Evolutionary conservation across 768 basidiomycete species (phyloP).

Genomic region (Termitomyces bulborhizus): DNA sequence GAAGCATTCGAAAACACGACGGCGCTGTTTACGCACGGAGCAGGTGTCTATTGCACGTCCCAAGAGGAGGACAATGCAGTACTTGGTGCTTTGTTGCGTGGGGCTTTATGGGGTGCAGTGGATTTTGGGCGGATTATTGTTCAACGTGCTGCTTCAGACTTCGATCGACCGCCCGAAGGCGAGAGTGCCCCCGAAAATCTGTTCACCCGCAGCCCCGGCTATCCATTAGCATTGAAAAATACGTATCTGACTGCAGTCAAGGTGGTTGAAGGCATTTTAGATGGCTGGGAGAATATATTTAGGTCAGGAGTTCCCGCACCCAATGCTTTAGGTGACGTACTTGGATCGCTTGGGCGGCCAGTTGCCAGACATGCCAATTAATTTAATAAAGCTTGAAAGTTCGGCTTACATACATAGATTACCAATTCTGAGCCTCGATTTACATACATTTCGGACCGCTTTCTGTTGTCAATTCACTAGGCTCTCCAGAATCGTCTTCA

Average conservation of each 20-base stretch:
- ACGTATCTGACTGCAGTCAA: slow-evolving; percentile 9
- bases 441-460: background rate
- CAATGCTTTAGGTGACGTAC: slow-evolving; percentile 8
- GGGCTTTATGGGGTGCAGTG: slow-evolving; percentile 1
- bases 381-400: background rate
- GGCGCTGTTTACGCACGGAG: too few species aligned
- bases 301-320: slow-evolving; percentile 1
- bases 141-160: slow-evolving; percentile 6
- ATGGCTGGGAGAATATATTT: slow-evolving; percentile 7
- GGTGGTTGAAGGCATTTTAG: slow-evolving; percentile 8
- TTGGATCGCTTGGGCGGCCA: background rate
- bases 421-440: too few species aligned
- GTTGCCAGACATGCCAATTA: background rate
- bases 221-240: slow-evolving; percentile 5
- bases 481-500: slow-evolving; percentile 66
- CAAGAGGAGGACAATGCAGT: too few species aligned
- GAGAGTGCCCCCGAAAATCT: slow-evolving; percentile 9
- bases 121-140: slow-evolving; percentile 2
- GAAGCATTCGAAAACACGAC: too few species aligned
- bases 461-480: slow-evolving; percentile 20
- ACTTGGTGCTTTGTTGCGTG: too few species aligned
- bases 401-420: background rate
- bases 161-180: slow-evolving; percentile 9
- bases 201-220: slow-evolving; percentile 2
- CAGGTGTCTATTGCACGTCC: too few species aligned